Base-by-base conservation (phyloP, 1,284 basidiomycete genomes). In the Heterobasidion annosum region DNA sequence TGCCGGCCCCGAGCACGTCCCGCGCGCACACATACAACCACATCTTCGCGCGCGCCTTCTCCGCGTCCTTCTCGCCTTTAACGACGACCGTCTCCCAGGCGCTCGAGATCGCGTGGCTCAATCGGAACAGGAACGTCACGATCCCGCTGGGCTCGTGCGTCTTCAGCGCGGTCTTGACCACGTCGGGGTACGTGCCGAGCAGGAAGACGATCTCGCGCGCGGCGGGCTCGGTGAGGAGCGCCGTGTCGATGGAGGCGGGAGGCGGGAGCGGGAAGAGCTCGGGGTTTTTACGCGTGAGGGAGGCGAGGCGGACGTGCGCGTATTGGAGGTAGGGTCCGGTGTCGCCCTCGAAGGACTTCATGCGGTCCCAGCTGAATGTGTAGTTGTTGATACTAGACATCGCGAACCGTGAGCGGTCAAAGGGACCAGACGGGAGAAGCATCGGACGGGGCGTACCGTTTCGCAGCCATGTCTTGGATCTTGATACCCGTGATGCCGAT, bases 391-490 rank as follows among this genome's bases (percentile, higher is more conserved):
- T 90, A 59, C 96, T 94, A 61, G 18, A 48, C 10, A 35, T 10
- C 45, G 5, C 18, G 2, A 25, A n/a, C 25, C 3, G 25, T 25
- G 25, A 25, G 25, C 25, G 3, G 25, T 25, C 25, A 25, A 25
- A 25, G 5, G 25, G 25, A 25, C 25, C 25, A 25, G 25, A 25
- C 25, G 3, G 3, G 25, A 25, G 19, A 33, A 3, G 42, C 32
- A 34, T 2, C 12, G 15, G 10, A 66, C 76, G 25, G 4, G 25
- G 25, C 25, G 49, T 62, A 92, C 91, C 91, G 77, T 71, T 95
- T 98, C 32, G 91, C 93, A 45, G 86, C 79, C 93, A 98, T 94
- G 69, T 99, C 96, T 71, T 99, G 97, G 62, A 99, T 95, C 77
- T 99, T 99, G 66, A 99, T 88, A 7, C 93, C 95, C 0, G 93